phyloP scores from a whole-genome alignment of 169 alveolate species.

The Eimeria praecox region DNA sequence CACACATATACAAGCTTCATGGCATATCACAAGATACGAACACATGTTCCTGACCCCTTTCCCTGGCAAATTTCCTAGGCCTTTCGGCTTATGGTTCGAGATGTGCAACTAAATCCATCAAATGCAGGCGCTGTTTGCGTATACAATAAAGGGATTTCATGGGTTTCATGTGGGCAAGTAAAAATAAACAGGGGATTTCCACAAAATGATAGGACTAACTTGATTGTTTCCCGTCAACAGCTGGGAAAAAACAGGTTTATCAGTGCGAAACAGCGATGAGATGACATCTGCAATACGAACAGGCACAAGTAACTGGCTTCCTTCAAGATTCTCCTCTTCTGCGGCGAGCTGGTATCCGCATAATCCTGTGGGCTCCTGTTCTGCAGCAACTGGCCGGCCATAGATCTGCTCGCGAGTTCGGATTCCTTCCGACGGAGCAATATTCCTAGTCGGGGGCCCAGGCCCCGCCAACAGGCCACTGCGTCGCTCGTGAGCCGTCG shows the following conservation, averaged over 20 bases:
- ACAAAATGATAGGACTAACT: not conserved
- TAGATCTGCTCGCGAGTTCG: not conserved
- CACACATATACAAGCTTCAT: not conserved
- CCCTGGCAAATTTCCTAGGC: not conserved
- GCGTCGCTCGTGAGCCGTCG: not conserved
- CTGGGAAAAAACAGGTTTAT: conserved; percentile 60
- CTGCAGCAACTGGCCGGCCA: not conserved
- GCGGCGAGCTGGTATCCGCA: not conserved
- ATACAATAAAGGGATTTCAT: not conserved
- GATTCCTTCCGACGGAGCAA: not conserved
- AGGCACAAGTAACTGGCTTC: conserved; percentile 42
- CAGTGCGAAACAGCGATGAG: conserved; percentile 23
- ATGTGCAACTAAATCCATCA: not conserved
- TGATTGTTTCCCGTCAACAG: conserved; percentile 53
- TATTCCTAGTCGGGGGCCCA: not conserved
- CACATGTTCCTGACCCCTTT: not conserved
- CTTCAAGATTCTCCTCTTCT: conserved; percentile 2
- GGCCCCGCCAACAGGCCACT: not conserved
- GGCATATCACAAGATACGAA: not conserved
- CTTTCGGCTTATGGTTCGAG: not conserved
- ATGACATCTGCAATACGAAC: conserved; percentile 62
- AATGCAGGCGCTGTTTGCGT: not conserved
- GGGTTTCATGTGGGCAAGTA: not conserved
- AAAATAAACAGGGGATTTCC: not conserved
- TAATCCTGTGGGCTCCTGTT: not conserved